Base-by-base conservation (phyloP, 2,329 filamentous ascomycete genomes). In the Diaporthe australafricana region DNA sequence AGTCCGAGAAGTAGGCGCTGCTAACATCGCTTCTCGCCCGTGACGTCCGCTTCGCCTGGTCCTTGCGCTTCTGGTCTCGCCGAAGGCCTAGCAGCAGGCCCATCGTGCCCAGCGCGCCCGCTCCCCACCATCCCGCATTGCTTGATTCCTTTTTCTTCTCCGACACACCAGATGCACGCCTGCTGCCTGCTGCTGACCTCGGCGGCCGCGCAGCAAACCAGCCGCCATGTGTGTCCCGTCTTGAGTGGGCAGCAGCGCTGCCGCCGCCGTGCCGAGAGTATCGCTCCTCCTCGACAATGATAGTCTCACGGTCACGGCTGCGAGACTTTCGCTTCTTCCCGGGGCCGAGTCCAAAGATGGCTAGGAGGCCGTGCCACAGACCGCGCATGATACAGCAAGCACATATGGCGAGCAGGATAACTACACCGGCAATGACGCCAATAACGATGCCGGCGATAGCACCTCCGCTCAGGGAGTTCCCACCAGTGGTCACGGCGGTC, bases 381-480 rank as follows among this genome's bases (percentile, higher is more conserved):
- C 89, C 89, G 75, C 88, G 86, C 72, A 88, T 86, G 72, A 91
- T 90, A 84, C 92, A 94, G 87, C 90, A 95, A 83, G 93, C 91
- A 85, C 92, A 94, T 77, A 95, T 83, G 9, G 93, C 86, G 5
- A 92, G 83, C 27, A 95, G 87, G 2, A 95, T 84, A 50, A 87
- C 81, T 45, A 94, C 85, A 74, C 92, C 93, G 17, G 88, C 87
- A 62, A 95, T 85, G 14, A 90, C 88, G 74, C 93, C 93, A 70
- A 95, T 91, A 75, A 95, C 93, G 77, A 95, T 95, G 73, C 93
- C 93, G 20, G 93, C 93, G 77, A 95, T 95, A 72, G 92, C 93
- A 67, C 93, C 93, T 53, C 86, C 88, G 77, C 91, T 93, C 68
- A 95, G 86, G 35, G 77, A 75, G 53, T 83, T 80, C 70, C 82